Evolutionary conservation across 768 basidiomycete species (phyloP), one percentile per base, ranked within the genome.

Genomic region (Hericium coralloides): DNA sequence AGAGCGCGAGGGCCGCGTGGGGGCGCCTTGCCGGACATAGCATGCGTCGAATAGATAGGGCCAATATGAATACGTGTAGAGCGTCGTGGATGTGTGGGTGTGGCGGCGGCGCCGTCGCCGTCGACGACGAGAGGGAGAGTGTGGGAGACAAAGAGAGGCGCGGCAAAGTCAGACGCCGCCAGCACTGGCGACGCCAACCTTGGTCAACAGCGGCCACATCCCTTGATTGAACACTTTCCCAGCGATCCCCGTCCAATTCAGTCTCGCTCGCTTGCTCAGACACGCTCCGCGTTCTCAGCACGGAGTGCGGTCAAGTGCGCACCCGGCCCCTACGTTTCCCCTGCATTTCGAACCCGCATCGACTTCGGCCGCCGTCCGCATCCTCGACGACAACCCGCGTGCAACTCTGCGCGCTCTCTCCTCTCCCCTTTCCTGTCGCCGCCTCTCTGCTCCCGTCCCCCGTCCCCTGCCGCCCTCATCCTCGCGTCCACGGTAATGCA

Each of bases 401-500:
- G 31, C 52, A n/a, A 56, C 55, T n/a, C 58, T 59, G 37, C 65
- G 62, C 60, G 71, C 58, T 26, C 73, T 58, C 55, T 74, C 65
- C 68, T 72, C 22, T 72, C 76, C 3, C 68, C 67, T 6, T 79
- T 87, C n/a, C 87, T 87, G 0, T 90, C 86, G 0, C 89, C 91
- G 0, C 79, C 95, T 23, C 78, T 92, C 43, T 95, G 94, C 65
- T 91, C 94, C 2, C 82, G 93, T 25, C 81, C 94, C 23, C 82
- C 92, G 0, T 97, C 97, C 70, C 76, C 97, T 9, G 91, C 92
- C 0, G 84, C 90, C 0, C 74, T 98, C 43, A 92, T 98, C 56
- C 77, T 92, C 52, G 95, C 95, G 0, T 87, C 89, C 15, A 98
- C 97, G 64, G 95, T 95, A 67, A 83, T 89, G 59, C 92, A 95